These are phyloP conservation scores for Claviceps digitariae DNA, from an alignment of 2,329 filamentous ascomycete species.

Conservation along the genomic window DNA sequence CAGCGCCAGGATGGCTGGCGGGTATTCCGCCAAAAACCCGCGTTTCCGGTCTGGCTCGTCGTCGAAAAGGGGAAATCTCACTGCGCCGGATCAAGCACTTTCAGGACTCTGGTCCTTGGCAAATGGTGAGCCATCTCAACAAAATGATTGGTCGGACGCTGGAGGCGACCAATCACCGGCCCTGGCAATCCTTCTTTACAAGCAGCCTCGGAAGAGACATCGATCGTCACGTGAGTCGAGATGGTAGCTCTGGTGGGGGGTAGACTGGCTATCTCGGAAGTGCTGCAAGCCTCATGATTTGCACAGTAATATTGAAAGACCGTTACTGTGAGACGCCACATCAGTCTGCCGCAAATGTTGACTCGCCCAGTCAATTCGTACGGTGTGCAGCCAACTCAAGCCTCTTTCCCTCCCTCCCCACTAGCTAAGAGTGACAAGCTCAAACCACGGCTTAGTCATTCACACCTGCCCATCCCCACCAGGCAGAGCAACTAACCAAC, in stretches of 20 bases:
- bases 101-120: not conserved
- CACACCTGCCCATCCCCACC: constrained; percentile 13
- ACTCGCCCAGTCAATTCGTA: not conserved
- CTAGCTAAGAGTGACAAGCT: not conserved
- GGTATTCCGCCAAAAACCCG: constrained; percentile 3
- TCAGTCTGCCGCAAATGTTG: not conserved
- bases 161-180: not conserved
- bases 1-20: not conserved
- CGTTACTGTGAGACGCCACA: not conserved
- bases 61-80: constrained; percentile 20
- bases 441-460: constrained; percentile 21
- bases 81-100: not conserved
- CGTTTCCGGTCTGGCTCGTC: constrained; percentile 8
- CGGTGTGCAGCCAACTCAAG: constrained; percentile 10
- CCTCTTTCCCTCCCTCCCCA: not conserved
- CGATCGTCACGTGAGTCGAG: not conserved
- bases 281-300: not conserved
- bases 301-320: not conserved
- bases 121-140: not conserved
- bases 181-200: not conserved
- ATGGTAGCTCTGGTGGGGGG: not conserved
- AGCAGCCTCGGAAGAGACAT: not conserved
- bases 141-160: not conserved
- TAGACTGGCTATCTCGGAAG: not conserved
- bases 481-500: constrained; percentile 11